A percentile compares a stretch with the other conserved stretches of the same genome.
phyloP scores from a whole-genome alignment of 305 asterid species.

The Fraxinus latifolia region DNA sequence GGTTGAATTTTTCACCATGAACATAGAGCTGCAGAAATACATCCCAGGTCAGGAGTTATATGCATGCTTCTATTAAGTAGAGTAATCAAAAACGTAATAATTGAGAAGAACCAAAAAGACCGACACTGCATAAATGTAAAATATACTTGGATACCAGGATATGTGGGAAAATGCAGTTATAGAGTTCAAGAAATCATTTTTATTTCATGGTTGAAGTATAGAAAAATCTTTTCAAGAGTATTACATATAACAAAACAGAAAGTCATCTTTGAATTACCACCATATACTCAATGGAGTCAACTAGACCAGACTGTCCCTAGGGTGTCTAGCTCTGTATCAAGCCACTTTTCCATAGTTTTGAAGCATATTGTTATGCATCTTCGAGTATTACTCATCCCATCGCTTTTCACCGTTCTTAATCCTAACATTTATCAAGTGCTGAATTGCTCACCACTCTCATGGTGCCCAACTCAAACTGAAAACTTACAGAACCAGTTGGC shows the following conservation, averaged over 20 bases:
- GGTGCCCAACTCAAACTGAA: background rate
- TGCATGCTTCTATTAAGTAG: background rate
- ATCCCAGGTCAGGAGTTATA: conserved; percentile 17
- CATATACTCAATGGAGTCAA: background rate
- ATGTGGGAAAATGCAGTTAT: background rate
- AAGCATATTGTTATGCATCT: background rate
- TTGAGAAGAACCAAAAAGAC: background rate
- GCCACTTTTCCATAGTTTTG: background rate
- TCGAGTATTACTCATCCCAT: background rate
- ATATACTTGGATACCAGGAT: background rate
- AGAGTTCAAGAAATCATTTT: background rate
- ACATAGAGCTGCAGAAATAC: conserved; percentile 68
- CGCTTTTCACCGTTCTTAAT: background rate
- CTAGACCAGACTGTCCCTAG: background rate
- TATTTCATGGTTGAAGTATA: background rate
- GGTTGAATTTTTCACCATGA: conserved; percentile 76
- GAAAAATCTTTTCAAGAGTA: background rate
- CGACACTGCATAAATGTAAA: background rate
- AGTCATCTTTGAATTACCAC: background rate
- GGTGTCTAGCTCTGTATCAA: background rate
- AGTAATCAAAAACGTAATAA: background rate
- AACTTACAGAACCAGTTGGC: background rate
- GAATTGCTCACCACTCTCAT: background rate
- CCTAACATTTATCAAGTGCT: background rate
- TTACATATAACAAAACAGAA: background rate